Percentiles rank a stretch among this genome's conserved stretches.
Conservation (phyloP, 2,329 filamentous ascomycete species). For the Pseudogymnoascus sp. region DNA sequence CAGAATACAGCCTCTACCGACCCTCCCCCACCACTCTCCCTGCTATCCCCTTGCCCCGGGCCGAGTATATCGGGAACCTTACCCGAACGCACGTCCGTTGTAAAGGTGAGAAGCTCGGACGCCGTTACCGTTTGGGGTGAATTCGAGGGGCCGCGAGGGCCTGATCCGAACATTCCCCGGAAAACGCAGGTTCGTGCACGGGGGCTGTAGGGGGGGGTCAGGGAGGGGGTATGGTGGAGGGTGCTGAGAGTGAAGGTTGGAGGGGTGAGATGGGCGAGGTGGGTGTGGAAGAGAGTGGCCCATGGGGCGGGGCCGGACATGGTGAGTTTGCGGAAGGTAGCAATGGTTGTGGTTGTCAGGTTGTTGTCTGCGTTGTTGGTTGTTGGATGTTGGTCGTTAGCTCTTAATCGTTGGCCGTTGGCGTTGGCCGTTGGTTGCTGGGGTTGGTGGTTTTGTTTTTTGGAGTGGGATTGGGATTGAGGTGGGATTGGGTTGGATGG, state of each 20-base stretch:
- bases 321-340: not conserved
- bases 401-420: not conserved
- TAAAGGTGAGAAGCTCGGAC: constrained; percentile 73
- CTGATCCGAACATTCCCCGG: constrained; percentile 71
- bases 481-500: not conserved
- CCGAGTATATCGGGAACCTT: constrained; percentile 67
- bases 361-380: not conserved
- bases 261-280: constrained; percentile 29
- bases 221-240: constrained; percentile 31
- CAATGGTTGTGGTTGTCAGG: not conserved
- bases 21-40: constrained; percentile 55
- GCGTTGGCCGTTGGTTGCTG: not conserved
- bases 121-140: constrained; percentile 44
- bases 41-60: constrained; percentile 38
- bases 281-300: constrained; percentile 27
- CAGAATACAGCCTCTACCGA: constrained; percentile 80
- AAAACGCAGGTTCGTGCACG: constrained; percentile 74
- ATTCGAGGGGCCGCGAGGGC: constrained; percentile 56
- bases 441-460: not conserved
- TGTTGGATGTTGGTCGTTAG: not conserved
- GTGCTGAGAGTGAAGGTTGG: constrained; percentile 37
- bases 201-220: constrained; percentile 32
- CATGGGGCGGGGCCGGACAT: constrained; percentile 23
- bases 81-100: constrained; percentile 80
- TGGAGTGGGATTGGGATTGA: too few relatives aligned